These are phyloP conservation scores for Aspergillus vadensis DNA, from an alignment of 2,329 filamentous ascomycete species.

Conservation along the genomic window DNA sequence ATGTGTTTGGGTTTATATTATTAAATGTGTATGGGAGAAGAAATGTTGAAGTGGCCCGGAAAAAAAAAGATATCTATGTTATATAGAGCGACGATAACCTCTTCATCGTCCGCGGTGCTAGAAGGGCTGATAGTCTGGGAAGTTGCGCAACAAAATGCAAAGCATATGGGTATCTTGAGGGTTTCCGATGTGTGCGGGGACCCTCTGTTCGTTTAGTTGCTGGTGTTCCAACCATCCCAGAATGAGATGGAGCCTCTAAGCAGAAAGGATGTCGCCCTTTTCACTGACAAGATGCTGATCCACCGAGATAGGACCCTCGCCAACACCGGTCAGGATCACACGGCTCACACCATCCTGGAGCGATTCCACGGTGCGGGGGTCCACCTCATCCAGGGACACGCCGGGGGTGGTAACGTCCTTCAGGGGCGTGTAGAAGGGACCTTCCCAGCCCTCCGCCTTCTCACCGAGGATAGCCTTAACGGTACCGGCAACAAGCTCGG, in stretches of 20 bases:
- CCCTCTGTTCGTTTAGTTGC: neutral
- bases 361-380: slow-evolving; percentile 56
- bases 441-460: slow-evolving; percentile 55
- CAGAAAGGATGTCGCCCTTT: slow-evolving; percentile 55
- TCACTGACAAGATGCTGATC: slow-evolving; percentile 74
- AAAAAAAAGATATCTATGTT: neutral
- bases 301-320: slow-evolving; percentile 81
- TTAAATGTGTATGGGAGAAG: neutral
- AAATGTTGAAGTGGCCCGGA: neutral
- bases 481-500: slow-evolving; percentile 70
- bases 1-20: neutral
- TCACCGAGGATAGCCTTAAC: slow-evolving; percentile 75
- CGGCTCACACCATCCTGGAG: slow-evolving; percentile 80
- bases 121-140: neutral
- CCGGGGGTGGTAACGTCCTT: slow-evolving; percentile 51
- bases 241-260: slow-evolving; percentile 7
- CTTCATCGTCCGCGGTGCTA: neutral
- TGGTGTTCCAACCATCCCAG: neutral
- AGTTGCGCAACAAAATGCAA: neutral
- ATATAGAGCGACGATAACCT: neutral
- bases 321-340: slow-evolving; percentile 88
- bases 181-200: neutral
- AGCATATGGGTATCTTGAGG: slow-evolving; percentile 9
- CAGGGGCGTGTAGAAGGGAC: slow-evolving; percentile 59
- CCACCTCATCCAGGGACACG: slow-evolving; percentile 64